phyloP scores from a whole-genome alignment of 2,329 filamentous ascomycete genomes.

The Trichoderma atrobrunneum region DNA sequence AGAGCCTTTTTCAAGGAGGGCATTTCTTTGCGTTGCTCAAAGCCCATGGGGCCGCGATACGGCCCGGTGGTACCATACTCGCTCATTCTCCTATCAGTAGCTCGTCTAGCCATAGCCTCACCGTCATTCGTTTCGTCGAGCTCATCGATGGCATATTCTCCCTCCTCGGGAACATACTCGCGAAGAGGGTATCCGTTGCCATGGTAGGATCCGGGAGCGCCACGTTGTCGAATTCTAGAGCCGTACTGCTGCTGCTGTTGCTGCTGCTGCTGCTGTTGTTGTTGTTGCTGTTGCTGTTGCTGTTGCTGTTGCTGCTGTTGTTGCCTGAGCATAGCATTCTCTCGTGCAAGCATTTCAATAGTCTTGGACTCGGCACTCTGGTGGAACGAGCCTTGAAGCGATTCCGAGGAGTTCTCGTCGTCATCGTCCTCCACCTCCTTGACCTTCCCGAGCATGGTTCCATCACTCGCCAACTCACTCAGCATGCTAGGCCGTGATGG shows the following conservation, averaged over 20 bases:
- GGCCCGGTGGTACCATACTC: constrained; percentile 49
- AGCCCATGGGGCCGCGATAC: constrained; percentile 48
- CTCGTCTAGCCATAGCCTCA: constrained; percentile 47
- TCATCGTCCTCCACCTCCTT: constrained; percentile 68
- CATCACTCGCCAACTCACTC: constrained; percentile 67
- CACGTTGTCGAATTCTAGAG: constrained; percentile 54
- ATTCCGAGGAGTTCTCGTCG: constrained; percentile 56
- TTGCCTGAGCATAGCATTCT: constrained; percentile 61
- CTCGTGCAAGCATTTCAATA: constrained; percentile 60
- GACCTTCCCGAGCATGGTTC: constrained; percentile 62
- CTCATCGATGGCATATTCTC: constrained; percentile 71
- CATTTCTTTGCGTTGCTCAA: constrained; percentile 63
- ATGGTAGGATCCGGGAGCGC: constrained; percentile 56
- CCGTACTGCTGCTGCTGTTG: constrained; percentile 48
- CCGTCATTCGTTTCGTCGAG: constrained; percentile 61
- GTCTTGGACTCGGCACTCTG: constrained; percentile 59
- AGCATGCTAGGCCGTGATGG: constrained; percentile 76
- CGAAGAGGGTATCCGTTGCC: constrained; percentile 59
- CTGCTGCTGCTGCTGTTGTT: constrained; percentile 50
- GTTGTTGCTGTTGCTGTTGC: constrained; percentile 40
- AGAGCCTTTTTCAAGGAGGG: constrained; percentile 59
- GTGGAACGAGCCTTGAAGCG: constrained; percentile 47
- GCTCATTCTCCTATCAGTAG: constrained; percentile 53
- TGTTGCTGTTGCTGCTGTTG: constrained; percentile 45
- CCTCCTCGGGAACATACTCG: constrained; percentile 61